A percentile compares a stretch with the other conserved stretches of the same genome.
Conservation (phyloP, 1,139 yeast species). For the Hansenula lynferdii region DNA sequence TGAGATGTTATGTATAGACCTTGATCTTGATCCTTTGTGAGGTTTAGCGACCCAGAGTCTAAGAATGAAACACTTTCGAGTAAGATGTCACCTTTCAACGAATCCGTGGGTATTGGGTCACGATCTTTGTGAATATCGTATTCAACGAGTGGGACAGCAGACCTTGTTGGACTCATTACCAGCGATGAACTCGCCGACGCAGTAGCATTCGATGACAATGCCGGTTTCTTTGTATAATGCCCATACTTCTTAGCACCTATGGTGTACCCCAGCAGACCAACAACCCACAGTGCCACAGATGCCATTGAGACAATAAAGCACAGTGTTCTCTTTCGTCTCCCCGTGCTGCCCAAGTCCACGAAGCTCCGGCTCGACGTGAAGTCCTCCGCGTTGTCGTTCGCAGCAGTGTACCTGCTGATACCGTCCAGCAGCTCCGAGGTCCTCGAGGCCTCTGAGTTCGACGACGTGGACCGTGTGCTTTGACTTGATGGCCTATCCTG, state of each 20-base stretch:
- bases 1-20: slow-evolving; percentile 25
- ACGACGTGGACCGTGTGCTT: slow-evolving; percentile 5
- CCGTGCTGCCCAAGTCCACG: background rate
- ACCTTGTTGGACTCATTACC: slow-evolving; percentile 1
- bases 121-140: slow-evolving; percentile 9
- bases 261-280: slow-evolving; percentile 1
- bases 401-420: background rate
- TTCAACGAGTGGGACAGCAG: slow-evolving; percentile 6
- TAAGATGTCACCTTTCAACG: background rate
- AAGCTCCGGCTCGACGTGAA: background rate
- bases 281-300: background rate
- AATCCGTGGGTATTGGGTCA: slow-evolving; percentile 9
- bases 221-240: too few species aligned
- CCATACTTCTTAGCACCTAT: background rate
- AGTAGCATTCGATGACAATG: background rate
- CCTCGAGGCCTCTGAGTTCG: background rate
- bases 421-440: background rate
- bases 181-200: background rate
- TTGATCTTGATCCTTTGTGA: slow-evolving; percentile 26
- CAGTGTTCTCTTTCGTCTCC: background rate
- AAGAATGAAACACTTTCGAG: slow-evolving; percentile 23
- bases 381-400: background rate
- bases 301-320: background rate
- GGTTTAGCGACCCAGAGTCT: slow-evolving; percentile 18
- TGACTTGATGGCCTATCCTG: slow-evolving; percentile 2